Conservation (phyloP, 305 asterid species). For the Fraxinus velutina region DNA sequence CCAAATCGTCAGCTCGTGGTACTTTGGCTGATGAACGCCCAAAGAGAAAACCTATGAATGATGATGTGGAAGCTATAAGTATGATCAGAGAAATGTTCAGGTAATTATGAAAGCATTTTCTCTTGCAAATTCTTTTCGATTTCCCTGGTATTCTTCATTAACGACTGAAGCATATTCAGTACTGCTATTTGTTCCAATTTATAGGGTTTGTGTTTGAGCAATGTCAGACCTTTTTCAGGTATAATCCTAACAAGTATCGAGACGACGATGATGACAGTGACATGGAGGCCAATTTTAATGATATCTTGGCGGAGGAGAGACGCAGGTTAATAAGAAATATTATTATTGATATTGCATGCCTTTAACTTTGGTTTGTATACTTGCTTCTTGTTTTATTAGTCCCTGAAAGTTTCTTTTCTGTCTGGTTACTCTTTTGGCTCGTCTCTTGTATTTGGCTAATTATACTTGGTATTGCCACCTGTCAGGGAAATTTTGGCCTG, state of each 20-base stretch:
- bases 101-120: constrained; percentile 30
- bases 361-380: neutral
- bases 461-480: neutral
- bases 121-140: neutral
- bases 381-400: neutral
- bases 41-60: constrained; percentile 52
- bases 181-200: neutral
- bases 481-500: neutral
- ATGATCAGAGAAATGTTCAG: constrained; percentile 65
- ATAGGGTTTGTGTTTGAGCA: neutral
- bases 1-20: constrained; percentile 41
- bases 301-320: constrained; percentile 64
- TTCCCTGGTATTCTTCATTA: neutral
- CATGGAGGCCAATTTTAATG: constrained; percentile 79
- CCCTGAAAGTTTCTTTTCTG: neutral
- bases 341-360: neutral
- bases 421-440: neutral
- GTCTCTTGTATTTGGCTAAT: neutral
- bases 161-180: neutral
- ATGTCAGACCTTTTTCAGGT: constrained; percentile 40
- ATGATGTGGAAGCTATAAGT: constrained; percentile 18
- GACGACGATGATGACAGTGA: constrained; percentile 69
- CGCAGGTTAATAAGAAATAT: constrained; percentile 54
- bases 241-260: constrained; percentile 54
- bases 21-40: constrained; percentile 37